Evolutionary conservation across 2,329 filamentous ascomycete genomes (phyloP).

Genomic region (Fusarium domesticum): DNA sequence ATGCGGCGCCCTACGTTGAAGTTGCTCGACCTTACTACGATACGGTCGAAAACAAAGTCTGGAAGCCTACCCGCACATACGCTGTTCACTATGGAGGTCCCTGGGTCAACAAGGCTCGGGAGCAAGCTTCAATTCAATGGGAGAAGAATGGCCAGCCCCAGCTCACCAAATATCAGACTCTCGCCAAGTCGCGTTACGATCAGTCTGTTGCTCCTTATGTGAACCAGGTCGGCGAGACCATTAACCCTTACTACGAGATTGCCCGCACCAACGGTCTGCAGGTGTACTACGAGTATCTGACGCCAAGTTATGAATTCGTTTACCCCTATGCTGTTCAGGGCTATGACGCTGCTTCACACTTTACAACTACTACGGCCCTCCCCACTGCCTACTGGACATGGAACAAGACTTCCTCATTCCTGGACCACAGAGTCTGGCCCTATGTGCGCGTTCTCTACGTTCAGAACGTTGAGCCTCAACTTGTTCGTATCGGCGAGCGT

Average conservation of each 20-base stretch:
- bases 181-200: constrained; percentile 66
- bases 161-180: constrained; percentile 60
- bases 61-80: constrained; percentile 65
- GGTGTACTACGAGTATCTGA: constrained; percentile 67
- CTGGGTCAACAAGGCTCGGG: constrained; percentile 62
- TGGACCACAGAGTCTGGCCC: constrained; percentile 77
- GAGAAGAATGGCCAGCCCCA: constrained; percentile 73
- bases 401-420: constrained; percentile 65
- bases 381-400: constrained; percentile 71
- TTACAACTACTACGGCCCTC: constrained; percentile 66
- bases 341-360: constrained; percentile 63
- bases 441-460: constrained; percentile 76
- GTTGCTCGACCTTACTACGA: constrained; percentile 72
- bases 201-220: constrained; percentile 71
- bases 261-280: constrained; percentile 61
- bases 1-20: constrained; percentile 80
- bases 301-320: constrained; percentile 72
- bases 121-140: constrained; percentile 72
- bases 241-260: constrained; percentile 71
- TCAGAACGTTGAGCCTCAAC: constrained; percentile 92
- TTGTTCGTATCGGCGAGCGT: constrained; percentile 86
- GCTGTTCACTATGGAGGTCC: constrained; percentile 74
- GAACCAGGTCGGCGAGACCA: constrained; percentile 52
- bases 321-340: constrained; percentile 70
- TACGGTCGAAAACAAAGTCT: constrained; percentile 58